Conservation (phyloP, 371 early-diverging fungal species). For the Choanephora cucurbitarum region DNA sequence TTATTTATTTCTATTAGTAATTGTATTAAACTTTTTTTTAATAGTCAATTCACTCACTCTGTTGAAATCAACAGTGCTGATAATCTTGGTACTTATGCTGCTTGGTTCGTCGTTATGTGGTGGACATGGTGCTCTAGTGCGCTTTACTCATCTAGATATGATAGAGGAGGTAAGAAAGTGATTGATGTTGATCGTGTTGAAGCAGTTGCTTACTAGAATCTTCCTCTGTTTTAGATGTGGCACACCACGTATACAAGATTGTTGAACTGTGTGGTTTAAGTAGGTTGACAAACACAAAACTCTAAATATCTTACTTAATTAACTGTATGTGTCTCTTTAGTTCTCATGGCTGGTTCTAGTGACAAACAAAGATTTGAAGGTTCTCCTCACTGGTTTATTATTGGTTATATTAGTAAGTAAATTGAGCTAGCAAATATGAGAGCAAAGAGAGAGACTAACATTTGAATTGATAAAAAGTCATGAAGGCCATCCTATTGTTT, state of each 20-base stretch:
- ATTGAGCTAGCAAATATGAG: background rate
- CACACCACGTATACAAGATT: slow-evolving; percentile 50
- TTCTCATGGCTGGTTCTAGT: slow-evolving; percentile 52
- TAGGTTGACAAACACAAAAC: slow-evolving; percentile 9
- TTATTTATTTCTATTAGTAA: background rate
- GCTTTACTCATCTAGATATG: slow-evolving; percentile 50
- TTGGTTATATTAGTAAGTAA: slow-evolving; percentile 52
- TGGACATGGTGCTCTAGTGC: slow-evolving; percentile 65
- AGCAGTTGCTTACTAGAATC: background rate
- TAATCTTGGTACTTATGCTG: slow-evolving; percentile 44
- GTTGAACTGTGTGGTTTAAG: slow-evolving; percentile 48
- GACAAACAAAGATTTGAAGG: slow-evolving; percentile 19
- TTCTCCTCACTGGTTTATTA: slow-evolving; percentile 41
- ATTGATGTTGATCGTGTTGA: too few relatives aligned
- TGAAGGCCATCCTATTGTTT: slow-evolving; percentile 44
- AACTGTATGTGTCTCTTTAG: slow-evolving; percentile 8
- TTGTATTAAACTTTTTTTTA: background rate
- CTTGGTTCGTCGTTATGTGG: slow-evolving; percentile 64
- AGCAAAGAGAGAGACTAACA: background rate
- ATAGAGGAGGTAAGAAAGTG: slow-evolving; percentile 27
- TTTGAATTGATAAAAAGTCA: slow-evolving; percentile 21
- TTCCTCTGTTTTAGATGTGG: slow-evolving; percentile 32
- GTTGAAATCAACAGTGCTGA: slow-evolving; percentile 41
- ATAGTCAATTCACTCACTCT: slow-evolving; percentile 53
- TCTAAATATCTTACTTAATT: background rate